Percentiles rank a stretch among this genome's conserved stretches.
Evolutionary conservation across 805 yeast species (phyloP).

Genomic region (Saccharomycopsis capsularis): DNA sequence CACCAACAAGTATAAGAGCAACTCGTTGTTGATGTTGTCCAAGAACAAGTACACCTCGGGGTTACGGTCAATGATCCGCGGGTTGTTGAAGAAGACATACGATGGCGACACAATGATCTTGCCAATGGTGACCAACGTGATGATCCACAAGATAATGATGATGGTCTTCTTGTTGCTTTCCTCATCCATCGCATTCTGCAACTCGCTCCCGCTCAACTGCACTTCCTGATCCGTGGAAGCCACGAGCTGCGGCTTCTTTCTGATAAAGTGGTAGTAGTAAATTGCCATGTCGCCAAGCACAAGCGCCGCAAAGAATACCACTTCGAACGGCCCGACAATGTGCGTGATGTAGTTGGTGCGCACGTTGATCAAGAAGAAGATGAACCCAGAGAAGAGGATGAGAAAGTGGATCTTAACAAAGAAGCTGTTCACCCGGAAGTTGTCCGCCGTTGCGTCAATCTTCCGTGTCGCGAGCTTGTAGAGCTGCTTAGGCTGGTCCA

Average conservation of each 20-base stretch:
- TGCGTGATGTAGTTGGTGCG: constrained; percentile 18
- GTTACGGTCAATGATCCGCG: constrained; percentile 13
- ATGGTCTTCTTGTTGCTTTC: constrained; percentile 17
- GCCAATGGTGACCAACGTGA: constrained; percentile 20
- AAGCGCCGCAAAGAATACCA: constrained; percentile 7
- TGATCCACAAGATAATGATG: constrained; percentile 20
- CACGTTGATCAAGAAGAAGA: constrained; percentile 15
- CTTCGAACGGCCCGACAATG: constrained; percentile 15
- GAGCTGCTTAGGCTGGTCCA: constrained; percentile 22
- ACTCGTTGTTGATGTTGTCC: constrained; percentile 20
- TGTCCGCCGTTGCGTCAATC: constrained; percentile 4
- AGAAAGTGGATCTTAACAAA: constrained; percentile 17
- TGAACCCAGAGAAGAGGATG: constrained; percentile 4
- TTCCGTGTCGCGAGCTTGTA: constrained; percentile 9
- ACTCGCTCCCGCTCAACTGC: not conserved
- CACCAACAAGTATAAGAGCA: constrained; percentile 16
- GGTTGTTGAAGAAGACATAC: constrained; percentile 17
- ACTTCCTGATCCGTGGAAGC: not conserved
- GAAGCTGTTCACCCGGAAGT: constrained; percentile 13
- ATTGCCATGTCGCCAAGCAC: constrained; percentile 1
- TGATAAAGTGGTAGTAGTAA: constrained; percentile 15
- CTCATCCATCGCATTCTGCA: constrained; percentile 5
- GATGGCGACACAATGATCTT: constrained; percentile 20
- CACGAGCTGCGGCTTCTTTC: constrained; percentile 1
- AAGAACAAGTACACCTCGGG: constrained; percentile 19